Base-by-base conservation (phyloP, 2,329 filamentous ascomycete species). In the Cladosporium colombiae region DNA sequence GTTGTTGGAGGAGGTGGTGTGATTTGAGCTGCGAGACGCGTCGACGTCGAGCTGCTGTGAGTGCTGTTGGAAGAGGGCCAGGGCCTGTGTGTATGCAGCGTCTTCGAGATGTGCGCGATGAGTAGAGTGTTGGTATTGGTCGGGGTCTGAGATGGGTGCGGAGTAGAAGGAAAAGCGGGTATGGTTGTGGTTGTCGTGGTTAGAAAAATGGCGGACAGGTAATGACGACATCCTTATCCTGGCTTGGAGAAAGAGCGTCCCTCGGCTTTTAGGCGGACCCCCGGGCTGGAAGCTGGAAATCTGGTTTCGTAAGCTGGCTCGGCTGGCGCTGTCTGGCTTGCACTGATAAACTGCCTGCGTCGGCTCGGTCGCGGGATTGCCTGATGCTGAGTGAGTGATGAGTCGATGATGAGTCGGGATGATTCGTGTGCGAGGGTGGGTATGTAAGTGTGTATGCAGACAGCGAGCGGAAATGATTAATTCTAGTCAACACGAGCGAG, bases 141-240 rank as follows among this genome's bases (percentile, higher is more conserved):
- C 16, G 50, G 23, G 46, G 18, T 56, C 35, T 18, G 35, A 4
- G 21, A 40, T 46, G 33, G 35, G 50, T 63, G 61, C 49, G 25
- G 46, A 40, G 49, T 55, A 53, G 60, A 44, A 33, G n/a, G 44
- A 23, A n/a, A 27, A 33, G 29, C 18, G 50, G 33, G 61, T 33
- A 29, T 35, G 31, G 61, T 63, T 25, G 31, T 56, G 31, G 61
- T 63, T 27, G 61, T 56, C 21, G 61, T 56, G 37, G 61, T 53
- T 33, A 35, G 35, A 44, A 63, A 63, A 63, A 63, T 63, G 61
- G 50, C 25, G 21, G 35, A 23, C 25, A 29, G 61, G 29, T 55
- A 52, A 55, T 63, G 61, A 56, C 61, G 61, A 56, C 61, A 63
- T 63, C 35, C 59, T 62, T 62, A 62, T 62, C 33, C 21, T 37